Base-by-base conservation (phyloP, 2,329 filamentous ascomycete genomes). In the Tolypocladium cylindrosporum region DNA sequence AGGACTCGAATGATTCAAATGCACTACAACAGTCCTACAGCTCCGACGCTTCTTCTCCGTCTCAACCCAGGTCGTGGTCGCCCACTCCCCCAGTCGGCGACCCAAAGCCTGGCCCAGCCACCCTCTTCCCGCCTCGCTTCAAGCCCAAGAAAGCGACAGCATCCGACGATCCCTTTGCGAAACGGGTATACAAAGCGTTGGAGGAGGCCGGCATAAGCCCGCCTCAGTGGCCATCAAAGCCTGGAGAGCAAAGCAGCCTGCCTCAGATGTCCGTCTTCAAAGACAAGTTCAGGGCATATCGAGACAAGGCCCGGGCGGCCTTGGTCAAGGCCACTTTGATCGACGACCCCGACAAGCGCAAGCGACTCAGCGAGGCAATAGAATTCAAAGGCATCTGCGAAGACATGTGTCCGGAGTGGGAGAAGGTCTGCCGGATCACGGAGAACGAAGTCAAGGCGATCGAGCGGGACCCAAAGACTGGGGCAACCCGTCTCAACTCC, bases 361-460 rank as follows among this genome's bases (percentile, higher is more conserved):
- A 85, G 65, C 79, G 77, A 21, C 75, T 88, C 9, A 77, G 82
- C 59, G 80, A 88, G 66, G 85, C 85, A 8, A 82, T 88, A 54
- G 79, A 82, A 48, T 88, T 88, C 66, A 84, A 84, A 66, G 85
- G 85, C 16, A 86, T 85, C 52, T 87, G 84, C 64, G 82, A 87
- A 64, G 82, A 86, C 34, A 88, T 87, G 85, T 88, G 85, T 60
- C 85, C 85, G 6, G 82, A 86, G 61, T 87, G 81, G 68, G 85
- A 88, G 67, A 82, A 81, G 67, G 78, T 86, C 40, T 81, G 77
- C 55, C 78, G 85, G 60, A 86, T 88, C 58, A 80, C 79, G 54
- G 83, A 87, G 66, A 74, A 77, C 63, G 82, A 87, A 60, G 77
- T 85, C 27, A 78, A 81, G 62, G 71, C 71, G 8, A 74, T 80